Percentiles rank a stretch among this genome's conserved stretches.
Conservation (phyloP, 2,329 filamentous ascomycete genomes). For the Grosmannia serpens region DNA sequence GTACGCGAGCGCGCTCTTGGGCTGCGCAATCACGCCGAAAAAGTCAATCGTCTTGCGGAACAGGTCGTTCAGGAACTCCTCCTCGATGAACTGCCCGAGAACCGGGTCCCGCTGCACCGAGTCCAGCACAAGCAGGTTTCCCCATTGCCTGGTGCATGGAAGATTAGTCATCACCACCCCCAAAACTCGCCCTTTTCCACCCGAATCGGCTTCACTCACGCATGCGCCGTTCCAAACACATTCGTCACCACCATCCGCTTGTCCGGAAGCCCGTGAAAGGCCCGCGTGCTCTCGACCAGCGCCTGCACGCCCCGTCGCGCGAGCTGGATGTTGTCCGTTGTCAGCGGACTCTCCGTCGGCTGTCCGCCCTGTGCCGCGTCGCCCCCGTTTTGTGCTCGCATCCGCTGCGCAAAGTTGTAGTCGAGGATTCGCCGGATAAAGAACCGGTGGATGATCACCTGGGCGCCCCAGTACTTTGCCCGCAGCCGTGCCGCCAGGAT, state of each 20-base stretch:
- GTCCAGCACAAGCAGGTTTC: constrained; percentile 83
- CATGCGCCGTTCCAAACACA: constrained; percentile 88
- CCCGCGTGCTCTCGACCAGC: constrained; percentile 72
- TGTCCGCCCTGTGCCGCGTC: background rate
- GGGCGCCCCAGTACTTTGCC: constrained; percentile 89
- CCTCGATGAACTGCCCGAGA: constrained; percentile 46
- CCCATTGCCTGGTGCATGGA: constrained; percentile 64
- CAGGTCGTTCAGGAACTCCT: constrained; percentile 43
- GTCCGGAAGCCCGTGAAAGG: constrained; percentile 57
- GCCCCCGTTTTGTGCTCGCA: constrained; percentile 4
- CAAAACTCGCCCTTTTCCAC: background rate
- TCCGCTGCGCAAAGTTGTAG: constrained; percentile 26
- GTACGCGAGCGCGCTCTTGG: constrained; percentile 61
- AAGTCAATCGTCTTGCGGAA: constrained; percentile 68
- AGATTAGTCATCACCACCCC: background rate
- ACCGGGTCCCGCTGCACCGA: constrained; percentile 62
- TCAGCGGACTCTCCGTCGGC: constrained; percentile 16
- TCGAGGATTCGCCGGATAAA: constrained; percentile 51
- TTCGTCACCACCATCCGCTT: constrained; percentile 81
- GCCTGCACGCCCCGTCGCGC: constrained; percentile 57
- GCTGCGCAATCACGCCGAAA: constrained; percentile 55
- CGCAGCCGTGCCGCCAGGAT: constrained; percentile 76
- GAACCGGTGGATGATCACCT: constrained; percentile 79
- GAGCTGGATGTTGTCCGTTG: constrained; percentile 36
- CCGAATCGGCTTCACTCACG: constrained; percentile 53